Percentiles rank a stretch among this genome's conserved stretches.
phyloP scores from a whole-genome alignment of 169 alveolate genomes.

The Plasmodium reichenowi region DNA sequence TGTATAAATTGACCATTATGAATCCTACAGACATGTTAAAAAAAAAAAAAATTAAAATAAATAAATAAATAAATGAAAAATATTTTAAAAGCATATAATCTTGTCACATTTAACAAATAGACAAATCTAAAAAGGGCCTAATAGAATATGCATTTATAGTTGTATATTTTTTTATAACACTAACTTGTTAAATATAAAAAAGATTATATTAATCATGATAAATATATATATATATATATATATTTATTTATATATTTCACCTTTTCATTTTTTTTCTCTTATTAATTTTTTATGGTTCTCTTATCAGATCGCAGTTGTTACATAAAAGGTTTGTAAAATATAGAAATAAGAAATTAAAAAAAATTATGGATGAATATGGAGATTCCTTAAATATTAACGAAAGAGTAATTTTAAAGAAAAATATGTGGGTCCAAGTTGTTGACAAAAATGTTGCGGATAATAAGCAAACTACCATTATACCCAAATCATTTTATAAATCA shows the following conservation, averaged over 20 bases:
- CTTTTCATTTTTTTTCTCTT: no score
- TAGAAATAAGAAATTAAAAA: constrained; percentile 65
- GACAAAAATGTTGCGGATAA: constrained; percentile 51
- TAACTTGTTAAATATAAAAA: not conserved
- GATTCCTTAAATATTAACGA: constrained; percentile 65
- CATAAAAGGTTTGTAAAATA: constrained; percentile 61
- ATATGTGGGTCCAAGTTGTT: constrained; percentile 76
- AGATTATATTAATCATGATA: not conserved
- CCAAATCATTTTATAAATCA: constrained; percentile 72
- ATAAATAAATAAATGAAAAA: not conserved
- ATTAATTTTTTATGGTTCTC: not conserved
- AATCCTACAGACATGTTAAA: constrained; percentile 53
- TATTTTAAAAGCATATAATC: no score
- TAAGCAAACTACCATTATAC: constrained; percentile 69
- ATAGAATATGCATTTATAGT: not conserved
- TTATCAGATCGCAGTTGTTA: constrained; percentile 42
- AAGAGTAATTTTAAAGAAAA: constrained; percentile 62
- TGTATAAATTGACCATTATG: constrained; percentile 37
- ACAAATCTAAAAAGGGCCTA: not conserved
- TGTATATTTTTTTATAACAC: not conserved
- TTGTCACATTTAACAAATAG: not conserved
- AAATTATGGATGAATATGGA: constrained; percentile 71
- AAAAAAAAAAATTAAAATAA: constrained; percentile 3
- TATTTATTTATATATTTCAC: not conserved
- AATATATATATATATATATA: not conserved